Conservation (phyloP, 768 basidiomycete genomes). For the Auriculariales sp. region DNA sequence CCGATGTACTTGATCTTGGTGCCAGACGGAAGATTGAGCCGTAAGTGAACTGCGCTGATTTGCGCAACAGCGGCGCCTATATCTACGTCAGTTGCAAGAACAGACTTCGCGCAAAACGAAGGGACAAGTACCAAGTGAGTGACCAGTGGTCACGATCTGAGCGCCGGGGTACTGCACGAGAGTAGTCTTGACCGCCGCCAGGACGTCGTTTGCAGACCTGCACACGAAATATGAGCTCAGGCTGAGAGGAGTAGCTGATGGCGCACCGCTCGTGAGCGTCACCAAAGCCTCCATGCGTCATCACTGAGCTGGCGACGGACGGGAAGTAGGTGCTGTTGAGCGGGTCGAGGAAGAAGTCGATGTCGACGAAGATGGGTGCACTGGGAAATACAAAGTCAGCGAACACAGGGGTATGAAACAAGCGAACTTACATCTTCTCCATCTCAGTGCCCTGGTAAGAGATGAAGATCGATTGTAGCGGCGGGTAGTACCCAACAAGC, state of each 20-base stretch:
- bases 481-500: slow-evolving; percentile 39
- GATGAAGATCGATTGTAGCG: slow-evolving; percentile 14
- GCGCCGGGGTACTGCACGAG: slow-evolving; percentile 11
- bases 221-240: not conserved
- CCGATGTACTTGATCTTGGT: slow-evolving; percentile 17
- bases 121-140: slow-evolving; percentile 18
- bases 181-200: slow-evolving; percentile 16
- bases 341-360: slow-evolving; percentile 12
- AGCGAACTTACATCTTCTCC: slow-evolving; percentile 13
- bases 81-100: slow-evolving; percentile 18
- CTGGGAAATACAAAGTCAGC: not conserved
- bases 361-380: slow-evolving; percentile 20
- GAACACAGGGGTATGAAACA: not conserved
- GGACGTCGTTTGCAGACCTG: slow-evolving; percentile 15
- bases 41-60: slow-evolving; percentile 26
- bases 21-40: slow-evolving; percentile 20
- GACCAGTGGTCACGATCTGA: slow-evolving; percentile 19
- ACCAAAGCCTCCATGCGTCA: slow-evolving; percentile 34
- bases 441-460: slow-evolving; percentile 20
- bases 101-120: slow-evolving; percentile 20
- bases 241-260: not conserved
- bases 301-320: slow-evolving; percentile 13
- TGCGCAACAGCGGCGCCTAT: slow-evolving; percentile 26
- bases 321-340: slow-evolving; percentile 6
- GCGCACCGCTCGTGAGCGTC: slow-evolving; percentile 30